A percentile compares a stretch with the other conserved stretches of the same genome.
These are phyloP conservation scores for Fusarium sarcochroum DNA, from an alignment of 2,329 filamentous ascomycete species.

Conservation along the genomic window DNA sequence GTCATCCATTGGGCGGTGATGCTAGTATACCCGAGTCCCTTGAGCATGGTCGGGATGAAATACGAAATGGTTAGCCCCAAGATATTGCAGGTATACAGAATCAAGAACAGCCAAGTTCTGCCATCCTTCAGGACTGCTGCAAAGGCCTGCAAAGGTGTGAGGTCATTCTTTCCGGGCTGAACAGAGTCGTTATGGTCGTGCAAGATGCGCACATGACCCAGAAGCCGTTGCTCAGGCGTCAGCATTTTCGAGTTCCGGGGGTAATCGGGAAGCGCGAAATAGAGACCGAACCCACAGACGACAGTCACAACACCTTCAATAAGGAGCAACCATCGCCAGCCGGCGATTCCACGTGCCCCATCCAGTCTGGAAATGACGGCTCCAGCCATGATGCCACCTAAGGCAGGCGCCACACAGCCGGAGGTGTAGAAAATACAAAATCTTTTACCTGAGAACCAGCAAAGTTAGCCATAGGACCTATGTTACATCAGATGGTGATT, in stretches of 20 bases:
- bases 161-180: not conserved
- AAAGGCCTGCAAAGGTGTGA: slow-evolving; percentile 22
- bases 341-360: slow-evolving; percentile 20
- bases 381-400: slow-evolving; percentile 35
- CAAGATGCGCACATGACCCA: slow-evolving; percentile 24
- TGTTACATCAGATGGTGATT: too few species aligned
- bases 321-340: slow-evolving; percentile 36
- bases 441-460: slow-evolving; percentile 14
- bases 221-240: slow-evolving; percentile 6
- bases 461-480: too few species aligned
- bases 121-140: slow-evolving; percentile 18
- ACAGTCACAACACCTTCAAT: slow-evolving; percentile 27
- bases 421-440: slow-evolving; percentile 40
- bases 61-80: slow-evolving; percentile 66
- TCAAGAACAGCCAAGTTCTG: slow-evolving; percentile 60
- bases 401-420: slow-evolving; percentile 23
- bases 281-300: slow-evolving; percentile 12
- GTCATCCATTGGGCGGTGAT: slow-evolving; percentile 53
- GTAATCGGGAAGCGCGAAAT: slow-evolving; percentile 32
- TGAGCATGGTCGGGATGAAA: slow-evolving; percentile 67
- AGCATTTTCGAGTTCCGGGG: slow-evolving; percentile 19
- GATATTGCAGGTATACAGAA: slow-evolving; percentile 63
- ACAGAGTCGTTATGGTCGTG: not conserved
- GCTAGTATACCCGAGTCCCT: slow-evolving; percentile 61
- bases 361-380: slow-evolving; percentile 31